Percentiles rank a stretch among this genome's conserved stretches.
Conservation (phyloP, 169 alveolate species). For the Theileria parva region DNA sequence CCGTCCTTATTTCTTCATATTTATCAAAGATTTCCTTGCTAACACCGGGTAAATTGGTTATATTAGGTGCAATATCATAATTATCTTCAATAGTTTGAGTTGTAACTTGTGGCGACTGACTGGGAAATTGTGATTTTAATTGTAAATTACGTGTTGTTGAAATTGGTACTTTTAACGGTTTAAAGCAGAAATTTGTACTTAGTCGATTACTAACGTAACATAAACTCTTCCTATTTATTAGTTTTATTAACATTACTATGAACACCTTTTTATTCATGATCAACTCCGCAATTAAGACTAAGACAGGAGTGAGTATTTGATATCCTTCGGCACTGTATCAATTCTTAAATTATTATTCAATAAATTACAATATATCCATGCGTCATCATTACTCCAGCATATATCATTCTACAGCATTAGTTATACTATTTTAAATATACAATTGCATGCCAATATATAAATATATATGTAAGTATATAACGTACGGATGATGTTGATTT, state of each 20-base stretch:
- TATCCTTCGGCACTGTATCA: constrained; percentile 28
- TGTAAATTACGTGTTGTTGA: no score
- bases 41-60: no score
- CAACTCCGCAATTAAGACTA: not conserved
- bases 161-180: no score
- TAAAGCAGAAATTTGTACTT: no score
- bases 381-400: constrained; percentile 58
- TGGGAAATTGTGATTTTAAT: not conserved
- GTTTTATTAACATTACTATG: no score
- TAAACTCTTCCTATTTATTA: no score
- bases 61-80: no score
- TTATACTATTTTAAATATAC: not conserved
- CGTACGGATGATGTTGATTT: not conserved
- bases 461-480: not conserved
- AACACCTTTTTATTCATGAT: no score
- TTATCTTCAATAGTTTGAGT: no score
- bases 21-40: no score
- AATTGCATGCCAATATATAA: not conserved
- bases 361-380: constrained; percentile 42
- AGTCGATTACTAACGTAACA: no score
- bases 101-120: no score
- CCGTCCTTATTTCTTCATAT: not conserved
- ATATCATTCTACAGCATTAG: not conserved
- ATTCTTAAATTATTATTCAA: constrained; percentile 9
- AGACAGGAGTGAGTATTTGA: constrained; percentile 39